Conservation (phyloP, 2,329 filamentous ascomycete genomes). For the Ascosphaera aggregata region DNA sequence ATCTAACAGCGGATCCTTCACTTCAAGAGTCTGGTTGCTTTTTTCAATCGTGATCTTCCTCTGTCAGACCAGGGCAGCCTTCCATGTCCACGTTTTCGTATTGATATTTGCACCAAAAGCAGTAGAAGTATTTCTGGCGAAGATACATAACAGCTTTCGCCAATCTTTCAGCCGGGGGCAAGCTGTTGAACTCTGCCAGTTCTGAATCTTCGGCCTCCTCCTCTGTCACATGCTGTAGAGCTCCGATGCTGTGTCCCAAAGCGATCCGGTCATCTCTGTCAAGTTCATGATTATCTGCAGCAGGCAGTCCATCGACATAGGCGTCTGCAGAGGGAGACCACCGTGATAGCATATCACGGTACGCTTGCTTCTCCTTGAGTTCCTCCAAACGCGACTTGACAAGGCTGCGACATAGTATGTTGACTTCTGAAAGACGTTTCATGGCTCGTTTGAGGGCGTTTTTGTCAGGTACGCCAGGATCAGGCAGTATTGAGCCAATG, state of each 20-base stretch:
- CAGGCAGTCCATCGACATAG: constrained; percentile 13
- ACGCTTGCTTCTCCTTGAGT: constrained; percentile 42
- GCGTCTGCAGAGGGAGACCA: constrained; percentile 28
- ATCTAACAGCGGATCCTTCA: no score
- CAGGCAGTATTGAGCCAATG: constrained; percentile 4
- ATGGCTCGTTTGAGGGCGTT: constrained; percentile 9
- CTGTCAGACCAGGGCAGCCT: constrained; percentile 66
- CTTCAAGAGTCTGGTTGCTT: no score
- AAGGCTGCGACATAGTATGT: constrained; percentile 58
- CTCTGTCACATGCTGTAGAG: constrained; percentile 32
- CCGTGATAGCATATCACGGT: constrained; percentile 41
- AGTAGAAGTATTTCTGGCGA: constrained; percentile 52
- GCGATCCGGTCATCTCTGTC: constrained; percentile 51
- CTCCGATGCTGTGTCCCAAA: constrained; percentile 30
- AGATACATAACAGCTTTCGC: constrained; percentile 43
- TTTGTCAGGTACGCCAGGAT: constrained; percentile 3
- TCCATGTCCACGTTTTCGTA: constrained; percentile 55
- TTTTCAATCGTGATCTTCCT: constrained; percentile 52
- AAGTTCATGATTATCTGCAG: constrained; percentile 42
- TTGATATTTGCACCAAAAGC: constrained; percentile 83
- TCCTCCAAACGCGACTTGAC: constrained; percentile 45
- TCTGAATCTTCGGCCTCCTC: constrained; percentile 63
- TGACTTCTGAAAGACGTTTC: constrained; percentile 40
- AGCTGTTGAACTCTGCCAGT: constrained; percentile 52
- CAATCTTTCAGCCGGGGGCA: constrained; percentile 44